Conservation (phyloP, 768 basidiomycete genomes). For the Saitozyma sp. region DNA sequence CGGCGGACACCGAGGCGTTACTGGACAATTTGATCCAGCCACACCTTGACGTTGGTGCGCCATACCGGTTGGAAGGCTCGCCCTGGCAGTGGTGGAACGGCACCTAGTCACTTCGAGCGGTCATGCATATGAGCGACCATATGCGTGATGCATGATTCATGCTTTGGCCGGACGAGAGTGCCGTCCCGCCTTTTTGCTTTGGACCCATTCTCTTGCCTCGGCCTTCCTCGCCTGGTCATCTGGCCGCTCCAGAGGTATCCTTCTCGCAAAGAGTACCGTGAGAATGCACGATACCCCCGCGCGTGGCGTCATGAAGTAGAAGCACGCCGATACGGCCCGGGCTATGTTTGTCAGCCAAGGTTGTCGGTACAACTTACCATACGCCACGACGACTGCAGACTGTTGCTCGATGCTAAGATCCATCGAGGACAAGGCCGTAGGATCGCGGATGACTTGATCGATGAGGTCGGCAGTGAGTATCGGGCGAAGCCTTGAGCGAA, state of each 20-base stretch:
- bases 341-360: slow-evolving; percentile 9
- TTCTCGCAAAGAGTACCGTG: slow-evolving; percentile 62
- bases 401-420: slow-evolving; percentile 8
- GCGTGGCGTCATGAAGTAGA: slow-evolving; percentile 58
- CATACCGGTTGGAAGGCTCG: too few relatives aligned
- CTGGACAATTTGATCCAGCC: too few relatives aligned
- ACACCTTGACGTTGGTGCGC: too few relatives aligned
- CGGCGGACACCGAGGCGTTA: too few relatives aligned
- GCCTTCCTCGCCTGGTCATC: slow-evolving; percentile 59
- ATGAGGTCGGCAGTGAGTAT: slow-evolving; percentile 2
- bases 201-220: slow-evolving; percentile 38
- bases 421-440: slow-evolving; percentile 17
- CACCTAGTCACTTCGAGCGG: too few relatives aligned
- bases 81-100: too few relatives aligned
- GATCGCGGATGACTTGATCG: slow-evolving; percentile 21
- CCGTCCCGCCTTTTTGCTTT: background rate
- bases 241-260: slow-evolving; percentile 61
- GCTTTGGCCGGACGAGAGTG: too few relatives aligned
- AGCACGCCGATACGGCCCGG: slow-evolving; percentile 51
- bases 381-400: slow-evolving; percentile 11
- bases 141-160: too few relatives aligned
- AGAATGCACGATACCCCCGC: slow-evolving; percentile 58
- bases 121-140: too few relatives aligned
- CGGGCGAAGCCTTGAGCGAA: background rate
- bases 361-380: slow-evolving; percentile 10